phyloP scores from a whole-genome alignment of 805 yeast genomes.

The Zygoascus flipseniorum region DNA sequence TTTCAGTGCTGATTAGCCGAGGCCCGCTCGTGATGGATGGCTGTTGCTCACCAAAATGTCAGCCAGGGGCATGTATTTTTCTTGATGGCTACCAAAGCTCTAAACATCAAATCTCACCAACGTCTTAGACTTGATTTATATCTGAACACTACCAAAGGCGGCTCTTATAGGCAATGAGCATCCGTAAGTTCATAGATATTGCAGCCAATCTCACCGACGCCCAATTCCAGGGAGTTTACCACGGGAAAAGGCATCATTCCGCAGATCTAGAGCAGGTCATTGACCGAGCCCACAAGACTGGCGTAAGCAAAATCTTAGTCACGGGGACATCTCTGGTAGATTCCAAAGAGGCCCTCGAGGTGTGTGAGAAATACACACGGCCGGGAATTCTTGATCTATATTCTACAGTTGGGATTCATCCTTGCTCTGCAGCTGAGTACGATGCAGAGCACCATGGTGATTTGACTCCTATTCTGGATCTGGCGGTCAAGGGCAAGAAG shows the following conservation, averaged over 20 bases:
- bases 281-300: slow-evolving; percentile 51
- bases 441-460: slow-evolving; percentile 25
- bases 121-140: too few species aligned
- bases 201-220: slow-evolving; percentile 80
- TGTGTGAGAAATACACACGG: slow-evolving; percentile 32
- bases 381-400: slow-evolving; percentile 24
- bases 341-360: slow-evolving; percentile 48
- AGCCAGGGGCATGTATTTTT: too few species aligned
- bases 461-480: slow-evolving; percentile 39
- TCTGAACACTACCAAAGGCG: too few species aligned
- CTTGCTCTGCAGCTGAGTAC: slow-evolving; percentile 69
- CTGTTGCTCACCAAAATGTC: too few species aligned
- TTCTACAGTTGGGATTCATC: slow-evolving; percentile 92
- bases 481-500: slow-evolving; percentile 42
- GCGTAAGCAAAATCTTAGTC: slow-evolving; percentile 63
- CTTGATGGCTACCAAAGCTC: too few species aligned
- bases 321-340: slow-evolving; percentile 78
- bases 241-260: slow-evolving; percentile 62
- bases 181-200: slow-evolving; percentile 29
- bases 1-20: too few species aligned
- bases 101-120: too few species aligned
- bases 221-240: slow-evolving; percentile 78
- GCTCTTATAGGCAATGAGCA: not conserved
- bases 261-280: slow-evolving; percentile 58
- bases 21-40: too few species aligned